Evolutionary conservation across 2,329 filamentous ascomycete species (phyloP).

Genomic region (Colletotrichum sp.): DNA sequence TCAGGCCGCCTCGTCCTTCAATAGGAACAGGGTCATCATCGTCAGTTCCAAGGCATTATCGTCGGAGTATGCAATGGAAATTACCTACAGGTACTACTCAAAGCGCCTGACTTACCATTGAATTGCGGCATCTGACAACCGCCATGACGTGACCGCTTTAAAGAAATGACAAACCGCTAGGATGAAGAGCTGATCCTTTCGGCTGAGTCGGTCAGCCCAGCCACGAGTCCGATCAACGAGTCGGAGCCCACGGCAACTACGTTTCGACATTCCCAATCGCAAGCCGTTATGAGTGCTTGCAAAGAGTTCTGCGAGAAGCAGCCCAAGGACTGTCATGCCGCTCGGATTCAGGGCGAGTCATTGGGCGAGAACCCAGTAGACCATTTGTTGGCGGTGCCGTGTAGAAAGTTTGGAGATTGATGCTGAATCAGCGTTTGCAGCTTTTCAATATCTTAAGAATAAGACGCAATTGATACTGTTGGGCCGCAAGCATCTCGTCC

Average conservation of each 20-base stretch:
- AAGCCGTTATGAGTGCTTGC: background rate
- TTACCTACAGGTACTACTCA: too few relatives aligned
- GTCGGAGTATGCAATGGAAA: background rate
- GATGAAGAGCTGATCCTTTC: background rate
- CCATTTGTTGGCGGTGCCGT: background rate
- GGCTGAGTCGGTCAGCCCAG: background rate
- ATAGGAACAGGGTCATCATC: background rate
- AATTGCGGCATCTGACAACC: background rate
- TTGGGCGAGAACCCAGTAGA: background rate
- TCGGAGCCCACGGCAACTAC: background rate
- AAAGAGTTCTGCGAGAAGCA: background rate
- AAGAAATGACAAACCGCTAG: background rate
- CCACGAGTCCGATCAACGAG: too few relatives aligned
- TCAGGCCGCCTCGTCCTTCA: background rate
- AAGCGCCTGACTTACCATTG: background rate
- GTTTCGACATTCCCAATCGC: background rate
- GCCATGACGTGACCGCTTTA: background rate
- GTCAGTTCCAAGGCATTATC: background rate
- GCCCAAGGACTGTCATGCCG: background rate
- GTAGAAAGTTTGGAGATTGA: background rate
- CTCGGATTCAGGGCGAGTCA: background rate
- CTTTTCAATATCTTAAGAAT: rapidly evolving
- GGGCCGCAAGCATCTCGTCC: background rate
- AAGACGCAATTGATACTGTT: background rate
- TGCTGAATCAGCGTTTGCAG: background rate